A percentile compares a stretch with the other conserved stretches of the same genome.
phyloP scores from a whole-genome alignment of 2,329 filamentous ascomycete species.

The Ceratocystis eucalypticola region DNA sequence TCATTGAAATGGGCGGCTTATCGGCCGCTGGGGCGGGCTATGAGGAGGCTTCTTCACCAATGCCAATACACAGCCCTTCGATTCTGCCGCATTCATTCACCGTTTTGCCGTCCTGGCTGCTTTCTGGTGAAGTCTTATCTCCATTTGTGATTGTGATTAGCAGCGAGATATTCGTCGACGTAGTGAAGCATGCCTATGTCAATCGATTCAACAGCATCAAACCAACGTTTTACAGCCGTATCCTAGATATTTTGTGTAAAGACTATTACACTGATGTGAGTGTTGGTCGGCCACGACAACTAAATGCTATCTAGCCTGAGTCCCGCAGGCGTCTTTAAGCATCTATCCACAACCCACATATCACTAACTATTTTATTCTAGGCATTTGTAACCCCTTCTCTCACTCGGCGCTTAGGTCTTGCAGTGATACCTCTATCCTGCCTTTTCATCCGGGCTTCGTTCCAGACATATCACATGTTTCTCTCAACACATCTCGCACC shows the following conservation, averaged over 20 bases:
- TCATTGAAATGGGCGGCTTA: conserved; percentile 85
- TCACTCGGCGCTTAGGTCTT: conserved; percentile 78
- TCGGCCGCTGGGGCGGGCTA: conserved; percentile 38
- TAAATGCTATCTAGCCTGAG: too few relatives aligned
- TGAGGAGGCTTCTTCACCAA: conserved; percentile 25
- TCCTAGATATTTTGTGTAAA: conserved; percentile 86
- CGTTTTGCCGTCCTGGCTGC: conserved; percentile 64
- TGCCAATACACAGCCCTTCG: conserved; percentile 52
- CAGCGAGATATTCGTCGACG: conserved; percentile 93
- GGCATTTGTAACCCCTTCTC: conserved; percentile 81
- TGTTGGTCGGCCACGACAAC: conserved; percentile 10
- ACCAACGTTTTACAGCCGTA: conserved; percentile 74
- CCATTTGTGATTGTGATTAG: conserved; percentile 90
- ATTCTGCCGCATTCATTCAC: conserved; percentile 87
- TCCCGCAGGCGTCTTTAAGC: not conserved
- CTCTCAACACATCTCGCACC: conserved; percentile 72
- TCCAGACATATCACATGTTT: conserved; percentile 98
- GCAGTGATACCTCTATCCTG: conserved; percentile 88
- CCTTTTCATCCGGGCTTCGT: conserved; percentile 82
- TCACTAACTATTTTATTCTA: conserved; percentile 26
- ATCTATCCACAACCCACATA: not conserved
- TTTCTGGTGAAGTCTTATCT: conserved; percentile 72
- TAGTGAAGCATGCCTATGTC: conserved; percentile 94
- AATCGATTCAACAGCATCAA: conserved; percentile 98
- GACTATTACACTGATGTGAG: conserved; percentile 91